Evolutionary conservation across 768 basidiomycete genomes (phyloP).

Genomic region (Lenzites betulinus): DNA sequence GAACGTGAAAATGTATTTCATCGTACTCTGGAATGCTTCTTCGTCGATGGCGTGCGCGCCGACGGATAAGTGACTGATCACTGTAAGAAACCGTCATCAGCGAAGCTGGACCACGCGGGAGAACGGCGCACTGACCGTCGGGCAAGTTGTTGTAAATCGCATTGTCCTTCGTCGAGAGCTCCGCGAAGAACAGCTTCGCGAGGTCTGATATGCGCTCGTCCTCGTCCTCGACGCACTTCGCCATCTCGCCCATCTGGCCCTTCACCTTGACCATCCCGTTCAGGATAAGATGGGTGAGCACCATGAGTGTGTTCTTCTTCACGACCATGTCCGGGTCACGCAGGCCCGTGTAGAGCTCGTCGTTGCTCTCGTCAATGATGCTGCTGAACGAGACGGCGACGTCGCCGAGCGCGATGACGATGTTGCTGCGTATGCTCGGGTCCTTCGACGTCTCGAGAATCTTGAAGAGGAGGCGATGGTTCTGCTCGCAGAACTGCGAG

Average conservation of each 20-base stretch:
- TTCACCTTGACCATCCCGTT: conserved; percentile 99
- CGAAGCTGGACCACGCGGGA: not conserved
- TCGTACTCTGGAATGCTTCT: conserved; percentile 86
- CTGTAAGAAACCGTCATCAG: conserved; percentile 38
- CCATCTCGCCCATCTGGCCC: conserved; percentile 99
- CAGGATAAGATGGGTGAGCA: conserved; percentile 92
- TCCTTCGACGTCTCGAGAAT: conserved; percentile 91
- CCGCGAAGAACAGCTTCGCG: conserved; percentile 97
- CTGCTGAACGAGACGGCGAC: conserved; percentile 98
- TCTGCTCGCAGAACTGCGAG: conserved; percentile 88
- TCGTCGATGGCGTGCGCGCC: conserved; percentile 93
- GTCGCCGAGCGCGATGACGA: conserved; percentile 96
- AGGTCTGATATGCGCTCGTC: conserved; percentile 88
- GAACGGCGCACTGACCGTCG: conserved; percentile 60
- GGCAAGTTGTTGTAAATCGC: conserved; percentile 99
- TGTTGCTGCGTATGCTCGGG: conserved; percentile 89
- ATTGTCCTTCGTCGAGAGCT: conserved; percentile 96
- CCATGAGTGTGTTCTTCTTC: conserved; percentile 99
- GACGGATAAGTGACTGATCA: conserved; percentile 92
- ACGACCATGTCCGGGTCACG: conserved; percentile 85
- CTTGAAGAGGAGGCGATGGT: conserved; percentile 89
- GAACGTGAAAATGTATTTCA: conserved; percentile 94
- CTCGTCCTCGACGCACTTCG: conserved; percentile 95
- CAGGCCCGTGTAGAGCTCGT: conserved; percentile 91
- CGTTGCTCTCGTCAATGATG: conserved; percentile 96